These are phyloP conservation scores for Verticillium longisporum DNA, from an alignment of 2,329 filamentous ascomycete genomes.

Conservation along the genomic window DNA sequence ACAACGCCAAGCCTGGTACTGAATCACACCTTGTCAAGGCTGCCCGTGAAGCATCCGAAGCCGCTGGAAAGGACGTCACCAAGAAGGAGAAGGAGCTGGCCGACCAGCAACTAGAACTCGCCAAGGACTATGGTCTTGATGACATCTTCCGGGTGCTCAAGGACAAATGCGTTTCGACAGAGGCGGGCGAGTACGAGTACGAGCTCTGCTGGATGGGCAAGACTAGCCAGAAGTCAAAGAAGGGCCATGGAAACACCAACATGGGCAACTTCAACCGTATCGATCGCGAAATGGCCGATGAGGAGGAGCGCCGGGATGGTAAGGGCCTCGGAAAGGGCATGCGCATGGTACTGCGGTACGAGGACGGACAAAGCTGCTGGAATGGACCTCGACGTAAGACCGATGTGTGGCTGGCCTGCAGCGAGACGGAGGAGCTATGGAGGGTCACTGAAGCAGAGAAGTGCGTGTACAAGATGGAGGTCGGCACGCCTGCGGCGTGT, in stretches of 20 bases:
- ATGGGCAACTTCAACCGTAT: constrained; percentile 84
- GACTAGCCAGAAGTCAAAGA: constrained; percentile 87
- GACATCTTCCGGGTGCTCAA: constrained; percentile 88
- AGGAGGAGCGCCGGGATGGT: constrained; percentile 73
- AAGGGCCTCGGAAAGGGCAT: constrained; percentile 70
- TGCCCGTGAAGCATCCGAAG: constrained; percentile 65
- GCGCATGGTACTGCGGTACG: constrained; percentile 71
- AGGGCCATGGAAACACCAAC: constrained; percentile 73
- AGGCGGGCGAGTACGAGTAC: constrained; percentile 92
- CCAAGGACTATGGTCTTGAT: constrained; percentile 75
- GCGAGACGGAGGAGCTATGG: constrained; percentile 87
- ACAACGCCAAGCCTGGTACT: constrained; percentile 41
- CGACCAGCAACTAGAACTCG: constrained; percentile 64
- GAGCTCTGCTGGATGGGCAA: constrained; percentile 85
- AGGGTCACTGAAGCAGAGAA: constrained; percentile 91
- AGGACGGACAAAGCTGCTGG: constrained; percentile 93
- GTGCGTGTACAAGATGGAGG: constrained; percentile 95
- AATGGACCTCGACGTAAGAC: constrained; percentile 86
- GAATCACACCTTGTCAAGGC: constrained; percentile 72
- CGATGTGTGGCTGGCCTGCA: constrained; percentile 79
- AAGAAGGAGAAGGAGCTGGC: constrained; percentile 55
- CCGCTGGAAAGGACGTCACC: constrained; percentile 58
- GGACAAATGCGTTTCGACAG: constrained; percentile 67
- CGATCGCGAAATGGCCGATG: constrained; percentile 61
- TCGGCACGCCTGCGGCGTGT: constrained; percentile 86